Evolutionary conservation across 2,329 filamentous ascomycete species (phyloP).

Genomic region (Drechslerella dactyloides): DNA sequence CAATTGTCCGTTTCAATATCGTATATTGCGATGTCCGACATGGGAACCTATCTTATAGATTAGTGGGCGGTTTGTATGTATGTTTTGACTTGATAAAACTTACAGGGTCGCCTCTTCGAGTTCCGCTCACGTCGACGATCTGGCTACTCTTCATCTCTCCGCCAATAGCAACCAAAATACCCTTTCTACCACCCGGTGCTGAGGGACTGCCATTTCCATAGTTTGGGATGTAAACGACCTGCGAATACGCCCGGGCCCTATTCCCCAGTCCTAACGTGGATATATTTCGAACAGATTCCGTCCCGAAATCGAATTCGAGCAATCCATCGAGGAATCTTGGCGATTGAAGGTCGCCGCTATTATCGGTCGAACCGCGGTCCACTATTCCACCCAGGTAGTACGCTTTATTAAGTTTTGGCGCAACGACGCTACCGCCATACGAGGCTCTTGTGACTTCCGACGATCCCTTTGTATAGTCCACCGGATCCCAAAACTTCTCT

Average conservation of each 20-base stretch:
- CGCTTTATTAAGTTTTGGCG: conserved; percentile 31
- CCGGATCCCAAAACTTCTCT: conserved; percentile 40
- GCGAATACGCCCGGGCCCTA: conserved; percentile 37
- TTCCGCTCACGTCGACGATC: conserved; percentile 43
- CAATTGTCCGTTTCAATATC: conserved; percentile 34
- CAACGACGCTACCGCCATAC: conserved; percentile 33
- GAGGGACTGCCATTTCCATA: conserved; percentile 19
- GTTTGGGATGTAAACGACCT: conserved; percentile 37
- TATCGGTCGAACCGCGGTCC: conserved; percentile 36
- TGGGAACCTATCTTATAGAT: conserved; percentile 17
- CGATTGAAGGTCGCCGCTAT: conserved; percentile 23
- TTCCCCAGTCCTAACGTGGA: conserved; percentile 27
- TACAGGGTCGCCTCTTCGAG: conserved; percentile 36
- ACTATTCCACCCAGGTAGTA: conserved; percentile 39
- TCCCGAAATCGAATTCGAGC: conserved; percentile 44
- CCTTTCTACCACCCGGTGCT: conserved; percentile 9
- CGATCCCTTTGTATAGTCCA: conserved; percentile 19
- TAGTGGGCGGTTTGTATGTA: neutral
- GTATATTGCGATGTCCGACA: conserved; percentile 43
- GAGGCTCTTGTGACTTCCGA: conserved; percentile 27
- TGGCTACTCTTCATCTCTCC: conserved; percentile 47
- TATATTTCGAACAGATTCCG: conserved; percentile 41
- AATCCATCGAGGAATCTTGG: conserved; percentile 38
- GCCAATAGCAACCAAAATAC: conserved; percentile 31
- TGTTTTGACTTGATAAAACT: neutral